Conservation (phyloP, 2,329 filamentous ascomycete genomes). For the Thelonectria rubi region DNA sequence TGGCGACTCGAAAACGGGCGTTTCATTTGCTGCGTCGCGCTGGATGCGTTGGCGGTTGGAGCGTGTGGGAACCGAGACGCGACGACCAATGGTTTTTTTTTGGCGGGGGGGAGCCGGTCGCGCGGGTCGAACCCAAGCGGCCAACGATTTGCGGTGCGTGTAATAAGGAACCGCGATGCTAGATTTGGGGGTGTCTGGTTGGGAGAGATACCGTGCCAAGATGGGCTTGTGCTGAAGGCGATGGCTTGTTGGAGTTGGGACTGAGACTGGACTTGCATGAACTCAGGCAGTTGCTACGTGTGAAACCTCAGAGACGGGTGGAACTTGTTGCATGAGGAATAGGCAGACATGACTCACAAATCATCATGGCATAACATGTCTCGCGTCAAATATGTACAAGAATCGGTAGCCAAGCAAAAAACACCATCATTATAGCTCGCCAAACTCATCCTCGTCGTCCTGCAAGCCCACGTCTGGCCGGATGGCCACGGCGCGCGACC, state of each 20-base stretch:
- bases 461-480: conserved; percentile 11
- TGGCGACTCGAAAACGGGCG: conserved; percentile 18
- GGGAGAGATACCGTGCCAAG: neutral
- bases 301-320: neutral
- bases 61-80: conserved; percentile 19
- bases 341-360: conserved; percentile 8
- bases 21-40: conserved; percentile 21
- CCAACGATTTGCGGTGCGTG: neutral
- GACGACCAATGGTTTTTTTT: conserved; percentile 24
- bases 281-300: neutral
- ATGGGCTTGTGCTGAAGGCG: neutral
- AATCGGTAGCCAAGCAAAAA: neutral
- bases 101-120: conserved; percentile 1
- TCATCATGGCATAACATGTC: conserved; percentile 18
- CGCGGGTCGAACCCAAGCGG: neutral
- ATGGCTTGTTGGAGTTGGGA: conserved; percentile 8
- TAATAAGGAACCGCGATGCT: neutral
- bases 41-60: conserved; percentile 16
- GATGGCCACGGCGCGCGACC: conserved; percentile 10
- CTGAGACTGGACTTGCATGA: neutral
- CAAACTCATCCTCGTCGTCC: conserved; percentile 2
- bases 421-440: conserved; percentile 12
- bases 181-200: neutral
- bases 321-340: neutral
- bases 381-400: conserved; percentile 12